Percentiles rank a stretch among this genome's conserved stretches.
phyloP scores from a whole-genome alignment of 371 early-diverging fungal genomes.

The Mucor velutinosus region DNA sequence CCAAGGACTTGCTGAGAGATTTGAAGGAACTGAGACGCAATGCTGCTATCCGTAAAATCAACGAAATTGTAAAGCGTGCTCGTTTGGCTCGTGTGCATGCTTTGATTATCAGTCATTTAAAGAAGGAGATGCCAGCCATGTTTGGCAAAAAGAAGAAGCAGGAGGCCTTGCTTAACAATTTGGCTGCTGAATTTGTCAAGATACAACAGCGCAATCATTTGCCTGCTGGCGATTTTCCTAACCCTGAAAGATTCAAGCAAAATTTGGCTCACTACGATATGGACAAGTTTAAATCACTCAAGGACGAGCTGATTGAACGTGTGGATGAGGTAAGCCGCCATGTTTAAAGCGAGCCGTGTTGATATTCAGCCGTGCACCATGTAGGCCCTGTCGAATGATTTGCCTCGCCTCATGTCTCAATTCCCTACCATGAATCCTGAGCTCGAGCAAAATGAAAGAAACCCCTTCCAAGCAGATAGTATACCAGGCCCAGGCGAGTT shows the following conservation, averaged over 20 bases:
- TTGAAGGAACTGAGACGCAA: slow-evolving; percentile 78
- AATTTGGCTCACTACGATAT: slow-evolving; percentile 66
- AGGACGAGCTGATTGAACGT: slow-evolving; percentile 55
- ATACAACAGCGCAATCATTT: slow-evolving; percentile 64
- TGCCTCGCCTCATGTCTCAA: slow-evolving; percentile 67
- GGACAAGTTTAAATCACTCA: slow-evolving; percentile 70
- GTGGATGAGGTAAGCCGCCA: slow-evolving; percentile 55
- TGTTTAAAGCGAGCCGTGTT: not conserved
- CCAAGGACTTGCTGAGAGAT: slow-evolving; percentile 76
- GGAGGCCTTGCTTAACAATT: slow-evolving; percentile 60
- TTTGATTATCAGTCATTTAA: slow-evolving; percentile 80
- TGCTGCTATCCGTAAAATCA: slow-evolving; percentile 87
- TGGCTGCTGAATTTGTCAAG: slow-evolving; percentile 69
- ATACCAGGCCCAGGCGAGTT: slow-evolving; percentile 38
- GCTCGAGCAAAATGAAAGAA: slow-evolving; percentile 45
- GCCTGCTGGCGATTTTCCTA: slow-evolving; percentile 67
- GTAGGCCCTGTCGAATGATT: slow-evolving; percentile 60
- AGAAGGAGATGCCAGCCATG: slow-evolving; percentile 84
- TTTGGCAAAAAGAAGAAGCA: slow-evolving; percentile 81
- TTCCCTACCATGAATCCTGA: slow-evolving; percentile 62
- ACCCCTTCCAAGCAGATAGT: slow-evolving; percentile 53
- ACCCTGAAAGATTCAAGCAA: slow-evolving; percentile 56
- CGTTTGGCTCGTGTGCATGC: slow-evolving; percentile 84
- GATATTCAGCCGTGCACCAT: not conserved
- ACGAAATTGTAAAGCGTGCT: slow-evolving; percentile 90